phyloP scores from a whole-genome alignment of 2,329 filamentous ascomycete genomes.

The Ustulina deusta region DNA sequence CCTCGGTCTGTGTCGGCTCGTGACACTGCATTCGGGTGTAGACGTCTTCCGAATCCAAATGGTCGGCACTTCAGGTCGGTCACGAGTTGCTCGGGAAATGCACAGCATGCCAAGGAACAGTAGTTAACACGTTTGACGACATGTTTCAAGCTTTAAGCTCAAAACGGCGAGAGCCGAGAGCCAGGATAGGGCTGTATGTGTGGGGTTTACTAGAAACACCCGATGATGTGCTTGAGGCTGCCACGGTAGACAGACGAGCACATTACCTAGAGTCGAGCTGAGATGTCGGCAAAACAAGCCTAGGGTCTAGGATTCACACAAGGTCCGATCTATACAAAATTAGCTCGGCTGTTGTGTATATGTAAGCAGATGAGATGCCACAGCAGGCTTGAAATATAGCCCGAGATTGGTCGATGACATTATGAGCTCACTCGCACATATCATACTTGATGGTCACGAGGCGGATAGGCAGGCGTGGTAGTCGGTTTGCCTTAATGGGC shows the following conservation, averaged over 20 bases:
- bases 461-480: background rate
- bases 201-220: slow-evolving; percentile 8
- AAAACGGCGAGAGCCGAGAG: background rate
- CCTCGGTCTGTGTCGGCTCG: slow-evolving; percentile 26
- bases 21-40: slow-evolving; percentile 32
- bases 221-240: slow-evolving; percentile 6
- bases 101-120: slow-evolving; percentile 13
- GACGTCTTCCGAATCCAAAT: slow-evolving; percentile 32
- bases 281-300: background rate
- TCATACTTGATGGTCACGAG: slow-evolving; percentile 3
- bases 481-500: background rate
- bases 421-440: slow-evolving; percentile 2
- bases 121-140: background rate
- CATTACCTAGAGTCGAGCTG: background rate
- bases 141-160: slow-evolving; percentile 18
- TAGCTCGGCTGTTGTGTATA: slow-evolving; percentile 9
- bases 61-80: slow-evolving; percentile 31
- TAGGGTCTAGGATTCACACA: slow-evolving; percentile 8
- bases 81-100: slow-evolving; percentile 28
- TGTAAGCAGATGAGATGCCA: slow-evolving; percentile 10
- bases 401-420: background rate
- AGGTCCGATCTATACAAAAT: slow-evolving; percentile 14
- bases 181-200: slow-evolving; percentile 20
- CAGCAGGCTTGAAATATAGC: background rate
- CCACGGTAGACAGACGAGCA: slow-evolving; percentile 5